Evolutionary conservation across 2,329 filamentous ascomycete genomes (phyloP), one percentile per base, ranked within the genome.

Genomic region (Colletotrichum lini): DNA sequence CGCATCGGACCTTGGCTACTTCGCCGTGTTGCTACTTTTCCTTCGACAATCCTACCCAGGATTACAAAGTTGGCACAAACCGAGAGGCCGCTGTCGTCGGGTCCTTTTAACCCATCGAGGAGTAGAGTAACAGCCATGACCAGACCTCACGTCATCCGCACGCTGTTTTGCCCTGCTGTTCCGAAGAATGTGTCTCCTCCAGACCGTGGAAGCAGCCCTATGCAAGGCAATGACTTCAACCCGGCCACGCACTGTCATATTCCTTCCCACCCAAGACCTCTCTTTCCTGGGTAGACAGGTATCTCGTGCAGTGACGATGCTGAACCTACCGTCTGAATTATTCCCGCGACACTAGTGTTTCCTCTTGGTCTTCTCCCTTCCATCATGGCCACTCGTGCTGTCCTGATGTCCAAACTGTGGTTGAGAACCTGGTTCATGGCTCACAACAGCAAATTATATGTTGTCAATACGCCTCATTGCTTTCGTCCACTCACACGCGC

Each of bases 351-450:
- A 16, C 65, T 72, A 69, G 59, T 58, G 69, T 42, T 38, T 67
- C 38, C 58, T 57, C 58, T 53, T 54, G 57, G 26, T 54, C 35
- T 4, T 54, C 69, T 72, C 65, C 69, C 69, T 72, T 68, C 18
- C 23, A 8, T 64, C 58, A 44, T 53, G 42, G 26, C 69, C 69
- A 64, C 52, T 35, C 69, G 50, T 58, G 52, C 45, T 15, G 9
- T 54, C 69, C 40, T 54, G 15, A 40, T 7, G 21, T 38, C 40
- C 59, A 44, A 26, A 49, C 35, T n/a, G 26, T 63, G 26, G 16
- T 30, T 50, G 16, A 18, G 23, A 26, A 40, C 18, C 10, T 16
- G 7, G 26, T 63, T 44, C 26, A 21, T 10, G 16, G 38, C n/a
- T 50, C 45, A n/a, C 47, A n/a, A 1, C 30, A 40, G 49, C 35